A percentile compares a stretch with the other conserved stretches of the same genome.
phyloP scores from a whole-genome alignment of 257 asterid species.

The Cordia subcordata region DNA sequence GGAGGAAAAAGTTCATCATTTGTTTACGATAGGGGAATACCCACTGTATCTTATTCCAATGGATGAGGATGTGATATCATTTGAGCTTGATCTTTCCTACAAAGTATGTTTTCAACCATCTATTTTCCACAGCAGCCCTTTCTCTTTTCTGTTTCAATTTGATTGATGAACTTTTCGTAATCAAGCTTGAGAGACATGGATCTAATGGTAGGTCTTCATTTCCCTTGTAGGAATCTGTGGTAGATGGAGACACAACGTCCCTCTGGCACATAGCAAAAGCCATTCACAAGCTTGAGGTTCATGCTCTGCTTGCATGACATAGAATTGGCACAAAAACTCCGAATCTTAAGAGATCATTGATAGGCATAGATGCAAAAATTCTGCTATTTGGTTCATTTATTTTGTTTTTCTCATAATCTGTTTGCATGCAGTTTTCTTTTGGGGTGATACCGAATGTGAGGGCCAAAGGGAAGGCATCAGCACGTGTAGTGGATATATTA shows the following conservation, averaged over 20 bases:
- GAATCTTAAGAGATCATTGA: not conserved
- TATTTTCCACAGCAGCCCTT: not conserved
- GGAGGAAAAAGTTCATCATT: slow-evolving; percentile 81
- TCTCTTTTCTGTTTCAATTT: not conserved
- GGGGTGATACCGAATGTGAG: slow-evolving; percentile 95
- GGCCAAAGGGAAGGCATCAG: slow-evolving; percentile 91
- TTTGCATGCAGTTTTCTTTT: slow-evolving; percentile 57
- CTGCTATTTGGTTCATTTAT: no score
- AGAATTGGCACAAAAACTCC: not conserved
- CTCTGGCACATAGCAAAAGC: slow-evolving; percentile 97
- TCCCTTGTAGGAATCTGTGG: slow-evolving; percentile 63
- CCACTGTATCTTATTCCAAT: slow-evolving; percentile 80
- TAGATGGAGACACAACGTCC: slow-evolving; percentile 82
- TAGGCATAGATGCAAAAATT: not conserved
- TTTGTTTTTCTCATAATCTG: not conserved
- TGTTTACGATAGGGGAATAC: slow-evolving; percentile 81
- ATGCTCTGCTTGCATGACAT: slow-evolving; percentile 4
- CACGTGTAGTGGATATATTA: slow-evolving; percentile 83
- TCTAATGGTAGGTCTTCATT: slow-evolving; percentile 23
- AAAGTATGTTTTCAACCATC: slow-evolving; percentile 46
- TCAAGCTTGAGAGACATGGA: slow-evolving; percentile 11
- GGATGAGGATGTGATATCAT: slow-evolving; percentile 88
- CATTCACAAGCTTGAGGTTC: slow-evolving; percentile 89
- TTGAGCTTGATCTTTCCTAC: slow-evolving; percentile 82
- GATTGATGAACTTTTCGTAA: not conserved